Evolutionary conservation across 2,329 filamentous ascomycete genomes (phyloP).

Genomic region (Chaetoscypha palmicola): DNA sequence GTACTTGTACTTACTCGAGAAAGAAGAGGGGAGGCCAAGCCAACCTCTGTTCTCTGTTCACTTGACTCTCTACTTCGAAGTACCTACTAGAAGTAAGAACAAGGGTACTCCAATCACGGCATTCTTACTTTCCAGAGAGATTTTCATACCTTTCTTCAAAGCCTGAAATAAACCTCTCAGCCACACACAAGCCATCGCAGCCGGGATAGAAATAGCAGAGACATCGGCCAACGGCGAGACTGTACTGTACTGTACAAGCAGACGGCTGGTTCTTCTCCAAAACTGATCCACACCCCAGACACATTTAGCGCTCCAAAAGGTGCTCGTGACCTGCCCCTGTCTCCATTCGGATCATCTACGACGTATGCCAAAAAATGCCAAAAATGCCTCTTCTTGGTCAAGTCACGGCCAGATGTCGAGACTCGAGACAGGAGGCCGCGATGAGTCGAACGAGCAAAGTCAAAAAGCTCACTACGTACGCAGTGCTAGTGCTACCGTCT

Average conservation of each 20-base stretch:
- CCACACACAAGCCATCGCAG: slow-evolving; percentile 12
- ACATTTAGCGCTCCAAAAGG: slow-evolving; percentile 18
- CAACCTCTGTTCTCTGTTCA: no score
- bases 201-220: background rate
- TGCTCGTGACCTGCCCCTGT: slow-evolving; percentile 20
- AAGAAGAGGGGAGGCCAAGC: no score
- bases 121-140: background rate
- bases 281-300: slow-evolving; percentile 12
- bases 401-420: background rate
- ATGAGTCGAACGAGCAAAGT: slow-evolving; percentile 1
- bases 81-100: no score
- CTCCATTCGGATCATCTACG: background rate
- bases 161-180: slow-evolving; percentile 12
- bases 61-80: no score
- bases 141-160: slow-evolving; percentile 13
- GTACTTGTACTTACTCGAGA: no score
- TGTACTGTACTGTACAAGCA: no score
- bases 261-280: slow-evolving; percentile 3
- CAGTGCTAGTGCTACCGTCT: no score
- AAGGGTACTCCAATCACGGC: no score
- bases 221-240: slow-evolving; percentile 1
- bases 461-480: no score
- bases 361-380: background rate
- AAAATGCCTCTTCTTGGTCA: slow-evolving; percentile 5
- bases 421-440: background rate